phyloP scores from a whole-genome alignment of 345 rosid species.

The Cardamine resedifolia region DNA sequence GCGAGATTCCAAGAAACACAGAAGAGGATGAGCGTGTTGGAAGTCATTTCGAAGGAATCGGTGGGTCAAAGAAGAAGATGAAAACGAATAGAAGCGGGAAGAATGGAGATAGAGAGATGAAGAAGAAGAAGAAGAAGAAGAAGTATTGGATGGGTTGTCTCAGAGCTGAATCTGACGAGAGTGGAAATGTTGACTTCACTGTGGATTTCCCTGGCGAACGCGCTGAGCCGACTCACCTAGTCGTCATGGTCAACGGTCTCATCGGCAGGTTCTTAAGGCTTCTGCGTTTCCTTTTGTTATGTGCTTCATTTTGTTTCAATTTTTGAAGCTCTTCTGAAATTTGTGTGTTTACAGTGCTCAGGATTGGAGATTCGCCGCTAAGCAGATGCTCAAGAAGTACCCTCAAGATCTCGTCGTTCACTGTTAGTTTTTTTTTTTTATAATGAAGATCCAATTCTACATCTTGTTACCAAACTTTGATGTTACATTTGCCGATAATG shows the following conservation, averaged over 20 bases:
- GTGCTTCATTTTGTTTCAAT: constrained; percentile 18
- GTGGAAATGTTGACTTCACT: constrained; percentile 52
- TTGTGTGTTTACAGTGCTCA: constrained; percentile 46
- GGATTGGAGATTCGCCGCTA: constrained; percentile 78
- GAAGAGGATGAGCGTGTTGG: constrained; percentile 8
- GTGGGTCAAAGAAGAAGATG: constrained; percentile 7
- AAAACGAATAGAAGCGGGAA: not conserved
- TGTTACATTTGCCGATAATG: not conserved
- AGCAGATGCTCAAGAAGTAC: constrained; percentile 60
- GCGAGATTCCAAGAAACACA: not conserved
- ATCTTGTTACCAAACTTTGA: constrained; percentile 5
- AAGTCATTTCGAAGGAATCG: not conserved
- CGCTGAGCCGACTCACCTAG: constrained; percentile 58
- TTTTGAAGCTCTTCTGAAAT: not conserved
- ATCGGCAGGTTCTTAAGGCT: constrained; percentile 63
- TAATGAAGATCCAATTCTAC: constrained; percentile 7
- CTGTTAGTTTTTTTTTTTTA: constrained; percentile 46
- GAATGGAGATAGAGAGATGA: constrained; percentile 2
- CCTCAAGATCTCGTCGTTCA: constrained; percentile 64
- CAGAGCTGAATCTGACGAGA: constrained; percentile 43
- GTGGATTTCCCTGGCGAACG: constrained; percentile 47
- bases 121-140: constrained; percentile 28
- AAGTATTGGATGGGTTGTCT: constrained; percentile 53
- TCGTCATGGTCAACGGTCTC: constrained; percentile 84
- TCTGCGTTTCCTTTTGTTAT: not conserved